Conservation (phyloP, 2,329 filamentous ascomycete species). For the Teratosphaeria viscida region DNA sequence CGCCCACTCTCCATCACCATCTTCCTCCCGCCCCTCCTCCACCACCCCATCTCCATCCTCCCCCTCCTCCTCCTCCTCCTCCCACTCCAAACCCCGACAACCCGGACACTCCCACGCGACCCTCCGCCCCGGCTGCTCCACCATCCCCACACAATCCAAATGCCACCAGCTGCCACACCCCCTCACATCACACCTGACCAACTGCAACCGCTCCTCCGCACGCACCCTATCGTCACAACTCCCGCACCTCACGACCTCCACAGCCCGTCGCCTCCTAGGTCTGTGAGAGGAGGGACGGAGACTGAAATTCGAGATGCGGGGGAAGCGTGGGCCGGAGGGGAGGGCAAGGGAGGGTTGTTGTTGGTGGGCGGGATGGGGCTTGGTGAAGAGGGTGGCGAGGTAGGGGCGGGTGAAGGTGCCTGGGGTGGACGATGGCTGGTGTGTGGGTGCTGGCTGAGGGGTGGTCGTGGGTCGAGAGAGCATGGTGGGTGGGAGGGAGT, state of each 20-base stretch:
- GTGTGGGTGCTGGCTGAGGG: background rate
- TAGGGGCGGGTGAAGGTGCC: background rate
- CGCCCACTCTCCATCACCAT: background rate
- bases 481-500: background rate
- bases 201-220: background rate
- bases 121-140: background rate
- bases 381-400: background rate
- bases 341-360: background rate
- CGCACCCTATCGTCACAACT: background rate
- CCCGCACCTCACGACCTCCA: background rate
- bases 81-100: background rate
- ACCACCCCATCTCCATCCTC: background rate
- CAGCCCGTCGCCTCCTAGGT: background rate
- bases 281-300: background rate
- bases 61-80: background rate
- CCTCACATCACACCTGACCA: background rate
- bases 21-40: background rate
- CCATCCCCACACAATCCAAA: background rate
- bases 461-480: background rate
- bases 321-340: background rate
- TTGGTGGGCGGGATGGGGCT: background rate
- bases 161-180: background rate
- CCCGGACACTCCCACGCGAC: slow-evolving; percentile 1
- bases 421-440: background rate
- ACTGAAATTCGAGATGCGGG: background rate